Evolutionary conservation across 176 grass and related monocot species (phyloP), one percentile per base, ranked within the genome.

Genomic region (Musa beccarii): DNA sequence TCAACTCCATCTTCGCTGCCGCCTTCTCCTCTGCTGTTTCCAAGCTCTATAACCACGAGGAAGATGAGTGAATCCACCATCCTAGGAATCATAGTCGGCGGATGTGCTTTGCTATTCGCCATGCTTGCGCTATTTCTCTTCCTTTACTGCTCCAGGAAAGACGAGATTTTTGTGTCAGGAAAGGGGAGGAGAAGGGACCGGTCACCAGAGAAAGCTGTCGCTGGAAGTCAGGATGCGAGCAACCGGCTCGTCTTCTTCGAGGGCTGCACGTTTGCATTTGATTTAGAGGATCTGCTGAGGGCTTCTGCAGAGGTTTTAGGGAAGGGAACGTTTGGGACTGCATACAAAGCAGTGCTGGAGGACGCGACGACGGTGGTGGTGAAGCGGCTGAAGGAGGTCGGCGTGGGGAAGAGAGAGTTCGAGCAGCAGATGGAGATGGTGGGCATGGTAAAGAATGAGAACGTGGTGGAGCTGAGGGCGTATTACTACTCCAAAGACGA

Each of bases 401-500:
- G 79, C 2, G 88, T 86, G 0, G 95, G 95, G 0, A 86, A 88
- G 2, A 89, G 86, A 22, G 95, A 99, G 49, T 99, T 99, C 26
- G 95, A 99, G 80, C 95, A 94, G 76, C 95, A 94, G 81, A 92
- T 99, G 91, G 95, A 99, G 86, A 76, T 89, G 9, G 84, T 99
- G 1, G 95, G 88, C 1, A 84, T 81, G 81, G 89, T 87, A 52
- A 89, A 87, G 0, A 86, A 94, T 43, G 84, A 81, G 49, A 89
- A 89, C 59, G 90, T 99, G 59, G 95, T 75, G 0, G 91, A 99
- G 65, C 82, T 99, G 53, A 75, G 88, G 19, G 95, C 88, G 0
- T 99, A 94, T 79, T 99, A 92, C 87, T 99, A 89, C 78, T 99
- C 95, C 61, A 99, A 99, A 86, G 95, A 99, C 71, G 95, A 99